phyloP scores from a whole-genome alignment of 331 rosid genomes.

The Malus hybrid region DNA sequence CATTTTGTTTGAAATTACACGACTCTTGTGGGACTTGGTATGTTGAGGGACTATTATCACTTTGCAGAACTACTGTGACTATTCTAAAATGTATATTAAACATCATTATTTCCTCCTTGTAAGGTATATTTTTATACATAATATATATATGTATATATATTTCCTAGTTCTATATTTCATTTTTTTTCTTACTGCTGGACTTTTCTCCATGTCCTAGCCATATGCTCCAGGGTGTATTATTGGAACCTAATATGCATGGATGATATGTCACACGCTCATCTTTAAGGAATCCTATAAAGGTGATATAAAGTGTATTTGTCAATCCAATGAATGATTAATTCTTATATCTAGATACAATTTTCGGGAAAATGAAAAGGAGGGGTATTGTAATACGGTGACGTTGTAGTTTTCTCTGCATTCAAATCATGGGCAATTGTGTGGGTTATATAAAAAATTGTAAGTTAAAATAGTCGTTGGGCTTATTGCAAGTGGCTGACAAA shows the following conservation, averaged over 20 bases:
- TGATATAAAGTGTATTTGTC: not conserved
- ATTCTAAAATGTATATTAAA: not conserved
- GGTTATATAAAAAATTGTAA: too few relatives aligned
- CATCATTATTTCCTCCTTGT: not conserved
- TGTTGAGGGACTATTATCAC: not conserved
- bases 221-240: not conserved
- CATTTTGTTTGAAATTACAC: not conserved
- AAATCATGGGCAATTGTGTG: too few relatives aligned
- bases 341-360: not conserved
- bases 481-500: too few relatives aligned
- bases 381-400: not conserved
- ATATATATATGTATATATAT: too few relatives aligned
- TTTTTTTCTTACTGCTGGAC: not conserved
- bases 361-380: not conserved
- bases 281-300: conserved; percentile 5
- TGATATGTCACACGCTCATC: not conserved
- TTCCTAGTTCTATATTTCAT: not conserved
- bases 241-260: not conserved
- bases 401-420: not conserved
- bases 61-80: not conserved
- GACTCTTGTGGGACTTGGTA: not conserved
- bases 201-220: not conserved
- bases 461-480: too few relatives aligned
- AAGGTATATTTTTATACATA: too few relatives aligned
- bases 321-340: not conserved